These are phyloP conservation scores for Saccharomycopsis crataegensis DNA, from an alignment of 1,139 yeast species.

Conservation along the genomic window DNA sequence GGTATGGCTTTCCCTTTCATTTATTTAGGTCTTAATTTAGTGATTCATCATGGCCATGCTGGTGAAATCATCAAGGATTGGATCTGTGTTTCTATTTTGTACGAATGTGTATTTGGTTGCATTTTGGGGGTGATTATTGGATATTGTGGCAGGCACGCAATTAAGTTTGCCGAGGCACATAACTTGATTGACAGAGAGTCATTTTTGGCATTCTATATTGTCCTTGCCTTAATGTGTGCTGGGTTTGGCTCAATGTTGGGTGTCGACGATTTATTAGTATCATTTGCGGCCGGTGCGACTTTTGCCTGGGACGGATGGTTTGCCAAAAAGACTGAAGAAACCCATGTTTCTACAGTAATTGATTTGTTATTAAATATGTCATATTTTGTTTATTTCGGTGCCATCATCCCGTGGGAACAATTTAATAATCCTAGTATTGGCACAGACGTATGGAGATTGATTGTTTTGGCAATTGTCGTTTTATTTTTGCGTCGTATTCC, in stretches of 20 bases:
- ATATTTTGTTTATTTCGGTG: constrained; percentile 88
- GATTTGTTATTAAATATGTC: constrained; percentile 79
- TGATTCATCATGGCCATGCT: constrained; percentile 58
- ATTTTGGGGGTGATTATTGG: constrained; percentile 74
- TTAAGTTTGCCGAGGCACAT: constrained; percentile 68
- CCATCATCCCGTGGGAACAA: constrained; percentile 87
- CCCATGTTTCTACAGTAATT: constrained; percentile 88
- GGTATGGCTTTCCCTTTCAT: constrained; percentile 98
- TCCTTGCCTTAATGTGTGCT: constrained; percentile 79
- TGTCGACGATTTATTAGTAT: constrained; percentile 83
- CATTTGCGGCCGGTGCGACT: constrained; percentile 94
- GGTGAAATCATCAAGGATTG: constrained; percentile 75
- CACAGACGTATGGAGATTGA: constrained; percentile 74
- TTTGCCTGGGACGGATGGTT: constrained; percentile 98
- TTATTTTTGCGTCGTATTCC: constrained; percentile 84
- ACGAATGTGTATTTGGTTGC: constrained; percentile 85
- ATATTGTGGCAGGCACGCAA: constrained; percentile 62
- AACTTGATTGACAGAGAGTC: constrained; percentile 88
- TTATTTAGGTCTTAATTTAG: constrained; percentile 61
- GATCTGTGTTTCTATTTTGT: constrained; percentile 71
- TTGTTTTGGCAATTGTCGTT: constrained; percentile 74
- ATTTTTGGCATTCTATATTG: constrained; percentile 82
- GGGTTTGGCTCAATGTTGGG: constrained; percentile 93
- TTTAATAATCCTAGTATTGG: constrained; percentile 66
- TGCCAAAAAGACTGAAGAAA: constrained; percentile 78